Conservation (phyloP, 768 basidiomycete genomes). For the Podaxis sp. region DNA sequence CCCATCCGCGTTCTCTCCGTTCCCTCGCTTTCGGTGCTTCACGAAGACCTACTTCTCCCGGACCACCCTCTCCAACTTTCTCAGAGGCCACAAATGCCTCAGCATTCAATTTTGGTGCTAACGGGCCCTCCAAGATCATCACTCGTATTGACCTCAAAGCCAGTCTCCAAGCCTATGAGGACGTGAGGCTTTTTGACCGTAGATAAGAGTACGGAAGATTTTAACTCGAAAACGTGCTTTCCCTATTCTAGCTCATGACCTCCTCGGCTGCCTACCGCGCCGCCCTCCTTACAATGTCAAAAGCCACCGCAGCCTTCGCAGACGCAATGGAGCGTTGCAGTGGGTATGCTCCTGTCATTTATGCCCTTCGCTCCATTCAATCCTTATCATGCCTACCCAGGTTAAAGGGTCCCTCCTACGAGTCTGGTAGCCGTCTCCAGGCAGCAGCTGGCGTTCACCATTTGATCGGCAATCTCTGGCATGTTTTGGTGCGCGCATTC, state of each 20-base stretch:
- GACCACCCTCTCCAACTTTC: slow-evolving; percentile 79
- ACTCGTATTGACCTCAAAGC: slow-evolving; percentile 74
- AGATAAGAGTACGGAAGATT: not conserved
- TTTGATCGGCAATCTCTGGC: slow-evolving; percentile 89
- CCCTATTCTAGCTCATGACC: slow-evolving; percentile 57
- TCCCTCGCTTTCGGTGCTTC: slow-evolving; percentile 44
- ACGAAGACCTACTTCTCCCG: slow-evolving; percentile 42
- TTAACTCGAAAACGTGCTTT: not conserved
- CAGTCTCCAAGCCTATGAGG: slow-evolving; percentile 77
- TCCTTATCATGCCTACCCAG: slow-evolving; percentile 27
- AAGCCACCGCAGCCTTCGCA: slow-evolving; percentile 80
- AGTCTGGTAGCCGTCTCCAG: slow-evolving; percentile 76
- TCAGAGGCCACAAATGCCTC: slow-evolving; percentile 79
- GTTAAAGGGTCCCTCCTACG: slow-evolving; percentile 75
- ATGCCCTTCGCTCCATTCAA: not conserved
- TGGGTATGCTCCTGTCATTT: slow-evolving; percentile 43
- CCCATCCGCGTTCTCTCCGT: slow-evolving; percentile 53
- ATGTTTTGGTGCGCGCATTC: slow-evolving; percentile 64
- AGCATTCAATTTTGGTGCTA: slow-evolving; percentile 67
- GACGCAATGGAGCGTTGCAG: slow-evolving; percentile 83
- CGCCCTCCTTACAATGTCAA: slow-evolving; percentile 76
- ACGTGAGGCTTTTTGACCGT: slow-evolving; percentile 36
- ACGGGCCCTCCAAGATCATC: slow-evolving; percentile 79
- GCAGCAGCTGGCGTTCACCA: slow-evolving; percentile 88
- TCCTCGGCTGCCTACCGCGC: slow-evolving; percentile 76